Evolutionary conservation across 148 eudicot genomes (phyloP), one percentile per base, ranked within the genome.

Genomic region (Camellia japonica): DNA sequence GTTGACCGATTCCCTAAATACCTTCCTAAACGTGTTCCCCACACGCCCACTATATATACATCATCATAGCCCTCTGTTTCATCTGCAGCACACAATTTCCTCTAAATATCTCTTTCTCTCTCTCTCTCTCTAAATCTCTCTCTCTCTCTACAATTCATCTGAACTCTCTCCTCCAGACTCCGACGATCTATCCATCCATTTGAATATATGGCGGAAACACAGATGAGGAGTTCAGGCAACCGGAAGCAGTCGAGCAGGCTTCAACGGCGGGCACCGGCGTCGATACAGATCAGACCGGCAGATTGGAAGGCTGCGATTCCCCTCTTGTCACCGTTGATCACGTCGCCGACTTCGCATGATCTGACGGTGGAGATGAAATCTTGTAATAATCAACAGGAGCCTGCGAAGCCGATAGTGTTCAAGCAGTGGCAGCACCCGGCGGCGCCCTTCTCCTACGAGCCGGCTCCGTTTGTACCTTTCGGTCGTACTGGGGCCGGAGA

Each of bases 241-340:
- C 71, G 84, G 68, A 71, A 86, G 4, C 84, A 82, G 76, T 82
- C 90, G 3, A 91, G 89, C 84, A 79, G 94, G 30, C 78, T 90
- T 18, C 93, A 89, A 8, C 82, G 85, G 49, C 85, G 87, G 65
- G 93, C 95, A 6, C 94, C 97, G 72, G 93, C 96, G 58, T 84
- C 93, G 20, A 81, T 92, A 6, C 88, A 92, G 83, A 68, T 89
- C 13, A 84, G 81, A 67, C 91, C 89, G 23, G 83, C 81, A 61
- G 92, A 89, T 0, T 94, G 92, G 94, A 89, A 89, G 82, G 97
- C 87, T 5, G 93, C 93, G 44, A 93, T 92, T 4, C 94, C 94
- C 4, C 85, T 90, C 6, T 78, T 90, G 10, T 94, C 96, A 56
- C 94, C 94, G 74, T 76, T 90, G 76, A 83, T 81, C 1, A 82